phyloP scores from a whole-genome alignment of 208 protist genomes.

The Trypanosoma avium region DNA sequence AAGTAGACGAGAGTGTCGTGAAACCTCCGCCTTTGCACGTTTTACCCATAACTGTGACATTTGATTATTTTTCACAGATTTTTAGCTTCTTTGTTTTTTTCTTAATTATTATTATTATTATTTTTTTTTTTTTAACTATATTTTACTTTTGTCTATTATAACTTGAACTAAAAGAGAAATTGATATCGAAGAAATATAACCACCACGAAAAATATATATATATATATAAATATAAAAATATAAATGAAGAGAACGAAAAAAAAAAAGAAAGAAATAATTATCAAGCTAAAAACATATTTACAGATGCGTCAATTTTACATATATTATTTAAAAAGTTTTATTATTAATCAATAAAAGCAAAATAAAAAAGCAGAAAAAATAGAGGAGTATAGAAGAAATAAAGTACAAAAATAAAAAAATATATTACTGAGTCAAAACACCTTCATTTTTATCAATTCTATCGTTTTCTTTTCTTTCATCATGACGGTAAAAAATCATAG shows the following conservation, averaged over 20 bases:
- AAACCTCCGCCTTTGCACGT: conserved; percentile 82
- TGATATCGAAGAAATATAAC: background rate
- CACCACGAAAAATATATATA: conserved; percentile 5
- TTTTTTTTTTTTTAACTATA: background rate
- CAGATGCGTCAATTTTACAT: too few relatives aligned
- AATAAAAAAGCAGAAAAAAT: too few relatives aligned
- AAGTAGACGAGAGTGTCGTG: conserved; percentile 75
- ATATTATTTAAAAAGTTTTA: too few relatives aligned
- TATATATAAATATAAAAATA: conserved; percentile 10
- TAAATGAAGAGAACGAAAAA: too few relatives aligned
- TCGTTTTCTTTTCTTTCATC: background rate
- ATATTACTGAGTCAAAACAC: background rate
- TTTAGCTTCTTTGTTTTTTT: background rate
- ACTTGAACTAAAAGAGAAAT: too few relatives aligned
- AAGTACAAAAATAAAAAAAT: background rate
- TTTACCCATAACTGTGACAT: conserved; percentile 92
- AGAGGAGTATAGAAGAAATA: too few relatives aligned
- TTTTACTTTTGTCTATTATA: too few relatives aligned
- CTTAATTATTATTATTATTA: background rate
- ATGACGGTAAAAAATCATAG: conserved; percentile 2
- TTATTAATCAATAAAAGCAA: too few relatives aligned
- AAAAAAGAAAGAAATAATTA: too few relatives aligned
- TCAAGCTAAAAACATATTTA: too few relatives aligned
- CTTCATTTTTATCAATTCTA: background rate
- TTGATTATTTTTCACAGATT: background rate